phyloP scores from a whole-genome alignment of 1,284 basidiomycete genomes.

The Rhodofomes roseus region DNA sequence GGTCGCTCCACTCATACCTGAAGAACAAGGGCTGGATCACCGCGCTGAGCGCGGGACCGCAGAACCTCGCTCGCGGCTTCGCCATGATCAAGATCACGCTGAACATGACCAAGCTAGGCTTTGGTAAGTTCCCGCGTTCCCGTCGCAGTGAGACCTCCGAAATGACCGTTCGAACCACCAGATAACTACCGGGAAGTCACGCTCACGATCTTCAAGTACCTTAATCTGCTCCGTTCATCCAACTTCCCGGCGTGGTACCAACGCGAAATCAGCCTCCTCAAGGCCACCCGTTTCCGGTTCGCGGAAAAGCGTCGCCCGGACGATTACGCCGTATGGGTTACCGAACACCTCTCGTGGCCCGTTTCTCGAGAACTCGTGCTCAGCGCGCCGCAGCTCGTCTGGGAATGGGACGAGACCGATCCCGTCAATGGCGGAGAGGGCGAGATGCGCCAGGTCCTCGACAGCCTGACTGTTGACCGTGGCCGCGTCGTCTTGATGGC shows the following conservation, averaged over 20 bases:
- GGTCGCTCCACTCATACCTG: constrained; percentile 89
- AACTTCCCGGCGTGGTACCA: constrained; percentile 75
- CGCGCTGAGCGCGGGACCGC: constrained; percentile 70
- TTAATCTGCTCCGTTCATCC: constrained; percentile 75
- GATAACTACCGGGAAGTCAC: constrained; percentile 79
- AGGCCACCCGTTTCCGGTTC: constrained; percentile 82
- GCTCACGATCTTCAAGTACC: constrained; percentile 81
- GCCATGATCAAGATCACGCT: constrained; percentile 87
- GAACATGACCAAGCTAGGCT: constrained; percentile 83
- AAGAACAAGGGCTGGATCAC: constrained; percentile 94
- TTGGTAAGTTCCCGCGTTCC: constrained; percentile 51
- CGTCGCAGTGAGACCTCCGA: not conserved
- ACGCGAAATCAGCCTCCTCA: constrained; percentile 75
- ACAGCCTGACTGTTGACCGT: constrained; percentile 55
- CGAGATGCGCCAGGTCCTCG: constrained; percentile 64
- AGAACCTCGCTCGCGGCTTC: constrained; percentile 78
- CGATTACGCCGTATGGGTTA: constrained; percentile 76
- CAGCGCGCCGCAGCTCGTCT: constrained; percentile 69
- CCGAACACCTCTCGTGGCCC: constrained; percentile 78
- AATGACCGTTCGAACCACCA: constrained; percentile 33
- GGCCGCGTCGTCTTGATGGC: constrained; percentile 80
- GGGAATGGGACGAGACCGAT: constrained; percentile 69
- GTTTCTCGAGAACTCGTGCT: constrained; percentile 80
- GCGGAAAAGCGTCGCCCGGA: constrained; percentile 83
- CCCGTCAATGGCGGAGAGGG: constrained; percentile 38